phyloP scores from a whole-genome alignment of 2,329 filamentous ascomycete species.

The Aspergillus pseudoviridinutans region DNA sequence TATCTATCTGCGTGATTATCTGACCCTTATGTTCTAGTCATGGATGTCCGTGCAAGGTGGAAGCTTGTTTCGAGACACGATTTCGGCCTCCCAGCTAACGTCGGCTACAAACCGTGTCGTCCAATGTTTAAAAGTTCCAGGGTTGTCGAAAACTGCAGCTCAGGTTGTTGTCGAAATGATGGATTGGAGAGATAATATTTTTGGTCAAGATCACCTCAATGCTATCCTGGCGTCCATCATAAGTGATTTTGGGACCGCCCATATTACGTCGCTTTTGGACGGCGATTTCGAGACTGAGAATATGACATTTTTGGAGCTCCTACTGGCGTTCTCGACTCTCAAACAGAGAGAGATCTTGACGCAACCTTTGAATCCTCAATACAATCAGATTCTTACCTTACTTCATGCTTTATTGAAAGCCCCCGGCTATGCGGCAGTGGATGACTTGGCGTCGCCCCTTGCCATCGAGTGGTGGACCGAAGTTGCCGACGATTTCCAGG shows the following conservation, averaged over 20 bases:
- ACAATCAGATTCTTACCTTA: conserved; percentile 32
- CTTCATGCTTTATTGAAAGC: conserved; percentile 38
- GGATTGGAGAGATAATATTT: conserved; percentile 23
- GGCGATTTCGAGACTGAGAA: conserved; percentile 36
- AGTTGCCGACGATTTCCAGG: conserved; percentile 36
- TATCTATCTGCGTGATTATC: background rate
- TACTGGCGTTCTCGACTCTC: conserved; percentile 34
- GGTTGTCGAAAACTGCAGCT: conserved; percentile 28
- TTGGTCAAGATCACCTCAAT: conserved; percentile 23
- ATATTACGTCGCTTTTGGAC: conserved; percentile 29
- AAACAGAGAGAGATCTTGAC: conserved; percentile 30
- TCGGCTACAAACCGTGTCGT: conserved; percentile 22
- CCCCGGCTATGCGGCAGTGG: conserved; percentile 39
- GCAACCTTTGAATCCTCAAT: conserved; percentile 26
- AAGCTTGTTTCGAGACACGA: conserved; percentile 18
- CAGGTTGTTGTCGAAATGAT: conserved; percentile 34
- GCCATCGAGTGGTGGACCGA: conserved; percentile 43
- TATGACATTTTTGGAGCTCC: conserved; percentile 38
- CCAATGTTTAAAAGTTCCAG: conserved; percentile 21
- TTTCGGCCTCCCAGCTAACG: conserved; percentile 16
- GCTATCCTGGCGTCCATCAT: conserved; percentile 32
- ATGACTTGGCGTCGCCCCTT: conserved; percentile 34
- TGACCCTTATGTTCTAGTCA: conserved; percentile 20
- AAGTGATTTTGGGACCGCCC: conserved; percentile 29
- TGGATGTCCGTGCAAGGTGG: conserved; percentile 32